Evolutionary conservation across 2,329 filamentous ascomycete genomes (phyloP), one percentile per base, ranked within the genome.

Genomic region (Sodiomyces alkalinus): DNA sequence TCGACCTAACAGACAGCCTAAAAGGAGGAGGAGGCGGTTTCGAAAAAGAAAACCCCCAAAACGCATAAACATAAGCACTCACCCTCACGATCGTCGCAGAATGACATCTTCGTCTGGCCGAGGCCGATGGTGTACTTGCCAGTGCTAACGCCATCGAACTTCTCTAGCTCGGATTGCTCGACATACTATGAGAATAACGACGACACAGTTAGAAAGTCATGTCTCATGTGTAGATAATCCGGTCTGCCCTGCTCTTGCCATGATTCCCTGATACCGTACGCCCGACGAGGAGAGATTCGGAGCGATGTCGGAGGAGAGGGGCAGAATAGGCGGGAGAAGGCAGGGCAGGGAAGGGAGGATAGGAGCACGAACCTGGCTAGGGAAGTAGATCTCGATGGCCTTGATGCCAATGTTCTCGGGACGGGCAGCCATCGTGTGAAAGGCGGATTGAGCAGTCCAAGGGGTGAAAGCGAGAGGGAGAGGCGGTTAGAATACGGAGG

Each of bases 61-160:
- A n/a, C n/a, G n/a, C n/a, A n/a, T n/a, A n/a, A n/a, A n/a, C n/a
- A n/a, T 27, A 40, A 10, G 4, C 9, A 55, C 62, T 55, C 53
- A 85, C 80, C 80, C 64, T 90, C 81, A 49, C 80, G 74, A 50
- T 90, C 81, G 57, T 90, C 81, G 54, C 81, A 87, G 61, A 90
- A 90, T 64, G 74, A 77, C 81, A 90, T 90, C 62, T 80, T 83
- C 51, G 79, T 87, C 68, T 90, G 81, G 46, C 81, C 81, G 32
- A 90, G 76, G 54, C 81, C 81, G 59, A 90, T 87, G 48, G 81
- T 90, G 67, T 90, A 90, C 62, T 90, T 90, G 42, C 81, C 81
- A 32, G 73, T 54, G 52, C 69, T 69, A 46, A 82, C 80, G 52
- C 80, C 80, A 70, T 90, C 81, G 58, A 83, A 82, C 58, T 82